Percentiles rank a stretch among this genome's conserved stretches.
These are phyloP conservation scores for Botrytis sinoallii DNA, from an alignment of 2,329 filamentous ascomycete genomes.

Conservation along the genomic window DNA sequence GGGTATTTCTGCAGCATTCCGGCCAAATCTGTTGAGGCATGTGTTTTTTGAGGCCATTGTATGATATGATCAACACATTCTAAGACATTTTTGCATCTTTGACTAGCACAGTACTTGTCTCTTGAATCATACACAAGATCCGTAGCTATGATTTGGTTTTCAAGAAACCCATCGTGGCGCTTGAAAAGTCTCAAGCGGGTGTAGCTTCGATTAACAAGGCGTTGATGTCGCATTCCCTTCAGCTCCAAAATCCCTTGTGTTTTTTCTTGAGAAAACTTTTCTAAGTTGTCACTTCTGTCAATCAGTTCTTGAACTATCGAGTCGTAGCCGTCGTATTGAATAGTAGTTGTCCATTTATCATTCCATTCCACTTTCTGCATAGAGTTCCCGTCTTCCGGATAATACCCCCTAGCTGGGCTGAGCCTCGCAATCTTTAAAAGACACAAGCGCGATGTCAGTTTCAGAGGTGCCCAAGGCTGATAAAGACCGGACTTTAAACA, in stretches of 20 bases:
- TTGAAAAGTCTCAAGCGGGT: conserved; percentile 12
- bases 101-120: conserved; percentile 19
- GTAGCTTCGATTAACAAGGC: conserved; percentile 23
- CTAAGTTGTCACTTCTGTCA: conserved; percentile 24
- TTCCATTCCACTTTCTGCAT: conserved; percentile 49
- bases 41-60: conserved; percentile 29
- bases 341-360: conserved; percentile 37
- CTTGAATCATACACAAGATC: conserved; percentile 22
- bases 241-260: background rate
- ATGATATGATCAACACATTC: conserved; percentile 33
- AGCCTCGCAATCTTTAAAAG: conserved; percentile 24
- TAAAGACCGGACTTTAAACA: conserved; percentile 49
- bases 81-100: conserved; percentile 22
- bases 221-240: background rate
- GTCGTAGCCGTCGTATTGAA: conserved; percentile 41
- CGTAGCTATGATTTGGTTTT: background rate
- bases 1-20: conserved; percentile 37
- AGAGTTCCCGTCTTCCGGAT: conserved; percentile 41
- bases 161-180: background rate
- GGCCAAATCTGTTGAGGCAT: conserved; percentile 31
- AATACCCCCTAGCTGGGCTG: conserved; percentile 42
- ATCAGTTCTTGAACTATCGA: conserved; percentile 24
- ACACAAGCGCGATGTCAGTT: background rate
- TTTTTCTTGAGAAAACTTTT: conserved; percentile 22
- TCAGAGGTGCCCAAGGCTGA: conserved; percentile 32